Evolutionary conservation across 2,329 filamentous ascomycete species (phyloP).

Genomic region (Exophiala lecanii-corni): DNA sequence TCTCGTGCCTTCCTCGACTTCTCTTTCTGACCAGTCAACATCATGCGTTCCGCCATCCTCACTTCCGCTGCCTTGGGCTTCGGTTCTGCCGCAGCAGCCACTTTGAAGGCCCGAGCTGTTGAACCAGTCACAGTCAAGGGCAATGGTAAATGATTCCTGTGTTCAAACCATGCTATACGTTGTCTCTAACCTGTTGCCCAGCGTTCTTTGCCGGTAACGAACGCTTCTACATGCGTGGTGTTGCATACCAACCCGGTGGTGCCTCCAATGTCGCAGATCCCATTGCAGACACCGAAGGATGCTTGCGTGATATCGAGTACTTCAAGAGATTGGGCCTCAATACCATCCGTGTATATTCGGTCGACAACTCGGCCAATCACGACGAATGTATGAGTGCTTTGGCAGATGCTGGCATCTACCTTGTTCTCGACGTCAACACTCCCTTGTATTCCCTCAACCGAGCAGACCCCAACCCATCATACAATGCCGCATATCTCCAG

Average conservation of each 20-base stretch:
- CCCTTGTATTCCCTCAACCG: constrained; percentile 86
- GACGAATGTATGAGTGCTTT: constrained; percentile 79
- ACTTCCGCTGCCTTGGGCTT: constrained; percentile 44
- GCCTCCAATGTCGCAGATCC: constrained; percentile 64
- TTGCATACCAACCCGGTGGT: constrained; percentile 64
- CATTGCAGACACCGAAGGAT: constrained; percentile 64
- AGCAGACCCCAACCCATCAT: constrained; percentile 64
- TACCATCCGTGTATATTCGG: constrained; percentile 85
- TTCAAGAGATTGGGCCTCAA: constrained; percentile 87
- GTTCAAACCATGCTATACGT: background rate
- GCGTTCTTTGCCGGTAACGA: constrained; percentile 60
- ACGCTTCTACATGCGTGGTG: constrained; percentile 51
- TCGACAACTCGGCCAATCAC: constrained; percentile 80
- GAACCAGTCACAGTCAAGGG: constrained; percentile 59
- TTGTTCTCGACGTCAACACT: constrained; percentile 89
- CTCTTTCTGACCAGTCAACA: constrained; percentile 27
- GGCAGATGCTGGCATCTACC: constrained; percentile 74
- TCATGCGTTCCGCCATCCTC: constrained; percentile 51
- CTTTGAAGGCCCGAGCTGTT: constrained; percentile 36
- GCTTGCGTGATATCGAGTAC: constrained; percentile 72
- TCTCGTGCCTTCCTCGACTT: constrained; percentile 4
- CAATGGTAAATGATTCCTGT: constrained; percentile 45
- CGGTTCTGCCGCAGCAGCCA: constrained; percentile 42
- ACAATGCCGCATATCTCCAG: constrained; percentile 82
- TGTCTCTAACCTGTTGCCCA: constrained; percentile 27